Conservation (phyloP, 805 yeast genomes). For the Schwanniomyces yamadae region DNA sequence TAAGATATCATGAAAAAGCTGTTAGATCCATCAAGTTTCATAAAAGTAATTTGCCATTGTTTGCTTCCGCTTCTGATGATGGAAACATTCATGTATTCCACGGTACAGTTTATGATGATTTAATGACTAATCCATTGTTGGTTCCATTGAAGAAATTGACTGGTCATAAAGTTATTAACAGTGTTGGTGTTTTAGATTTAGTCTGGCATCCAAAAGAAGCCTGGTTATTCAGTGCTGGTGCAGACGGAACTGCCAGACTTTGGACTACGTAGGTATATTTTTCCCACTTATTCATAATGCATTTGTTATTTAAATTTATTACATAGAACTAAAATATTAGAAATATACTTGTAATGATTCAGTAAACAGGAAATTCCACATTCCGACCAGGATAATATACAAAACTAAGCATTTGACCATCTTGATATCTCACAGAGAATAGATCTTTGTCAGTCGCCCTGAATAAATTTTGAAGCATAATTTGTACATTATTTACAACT, state of each 20-base stretch:
- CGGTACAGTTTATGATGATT: slow-evolving; percentile 92
- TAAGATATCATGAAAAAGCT: slow-evolving; percentile 93
- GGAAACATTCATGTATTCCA: slow-evolving; percentile 93
- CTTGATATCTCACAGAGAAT: slow-evolving; percentile 26
- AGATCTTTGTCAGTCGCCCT: slow-evolving; percentile 20
- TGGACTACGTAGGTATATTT: slow-evolving; percentile 94
- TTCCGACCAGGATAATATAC: slow-evolving; percentile 11
- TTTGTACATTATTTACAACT: slow-evolving; percentile 37
- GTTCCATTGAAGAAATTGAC: slow-evolving; percentile 93
- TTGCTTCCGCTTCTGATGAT: slow-evolving; percentile 94
- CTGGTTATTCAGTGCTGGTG: slow-evolving; percentile 96
- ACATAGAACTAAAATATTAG: not conserved
- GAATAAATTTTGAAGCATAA: slow-evolving; percentile 23
- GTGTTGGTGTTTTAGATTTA: slow-evolving; percentile 82
- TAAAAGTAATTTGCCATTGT: slow-evolving; percentile 78
- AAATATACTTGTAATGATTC: no score
- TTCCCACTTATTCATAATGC: no score
- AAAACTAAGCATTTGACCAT: slow-evolving; percentile 9
- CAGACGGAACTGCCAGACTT: slow-evolving; percentile 91
- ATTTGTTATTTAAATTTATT: not conserved
- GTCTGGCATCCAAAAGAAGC: slow-evolving; percentile 98
- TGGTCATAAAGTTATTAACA: slow-evolving; percentile 79
- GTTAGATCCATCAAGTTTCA: slow-evolving; percentile 88
- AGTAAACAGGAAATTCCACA: slow-evolving; percentile 5
- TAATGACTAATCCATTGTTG: slow-evolving; percentile 90